Evolutionary conservation across 805 yeast genomes (phyloP), one percentile per base, ranked within the genome.

Genomic region (Wickerhamiella slavikovae): DNA sequence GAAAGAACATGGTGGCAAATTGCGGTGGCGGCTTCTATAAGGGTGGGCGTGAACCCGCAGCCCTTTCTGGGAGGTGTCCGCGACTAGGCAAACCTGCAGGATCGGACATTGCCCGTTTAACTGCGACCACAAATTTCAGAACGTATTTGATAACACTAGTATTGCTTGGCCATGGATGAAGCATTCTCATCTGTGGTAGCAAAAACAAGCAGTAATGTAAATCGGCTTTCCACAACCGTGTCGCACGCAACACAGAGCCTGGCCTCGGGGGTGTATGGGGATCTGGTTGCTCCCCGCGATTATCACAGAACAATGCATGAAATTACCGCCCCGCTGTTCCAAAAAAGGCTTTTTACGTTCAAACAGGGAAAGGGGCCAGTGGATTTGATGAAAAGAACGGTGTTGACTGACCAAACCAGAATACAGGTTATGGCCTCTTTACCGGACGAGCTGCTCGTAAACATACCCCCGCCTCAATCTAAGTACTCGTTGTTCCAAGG

Each of bases 401-500:
- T 48, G 13, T 40, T 57, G 2, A 30, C 35, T 4, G 41, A 49
- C 14, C 62, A 57, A 35, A 51, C 59, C 13, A 58, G 60, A 8
- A 63, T 56, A 30, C 58, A 62, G 36, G 65, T 66, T 17, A 50
- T 67, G 31, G 57, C 65, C 18, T 52, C 60, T 29, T 54, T 74
- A n/a, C 64, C 76, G 12, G 77, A 70, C 38, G 77, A 71, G 21
- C 41, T 74, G 37, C 52, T 76, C 20, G 44, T 51, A 5, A 68
- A 70, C 29, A 49, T 71, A 12, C 77, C 78, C 1, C 47, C 44
- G 11, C 36, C 44, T 17, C 29, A 38, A 17, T 28, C 41, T 15
- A 31, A 32, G 20, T 66, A 65, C 37, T 66, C 80, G 3, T 49
- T 75, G 15, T 71, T 64, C 41, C 83, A 74, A 47, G 82, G 83